A percentile compares a stretch with the other conserved stretches of the same genome.
These are phyloP conservation scores for Phytophthora sp. DNA, from an alignment of 352 stramenopile species.

Conservation along the genomic window DNA sequence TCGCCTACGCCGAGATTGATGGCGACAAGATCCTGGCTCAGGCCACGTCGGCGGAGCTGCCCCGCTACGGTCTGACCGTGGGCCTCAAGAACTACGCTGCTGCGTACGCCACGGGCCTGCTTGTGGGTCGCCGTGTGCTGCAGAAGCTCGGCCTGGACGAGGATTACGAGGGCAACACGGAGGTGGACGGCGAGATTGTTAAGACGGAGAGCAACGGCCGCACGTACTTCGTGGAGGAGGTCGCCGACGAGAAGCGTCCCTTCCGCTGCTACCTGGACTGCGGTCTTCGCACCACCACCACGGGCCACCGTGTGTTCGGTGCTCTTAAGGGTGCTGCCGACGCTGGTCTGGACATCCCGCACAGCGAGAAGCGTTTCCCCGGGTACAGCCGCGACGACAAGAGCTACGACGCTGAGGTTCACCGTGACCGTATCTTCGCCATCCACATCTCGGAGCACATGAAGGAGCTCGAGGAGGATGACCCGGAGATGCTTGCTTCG, in stretches of 20 bases:
- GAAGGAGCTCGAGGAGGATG: constrained; percentile 99
- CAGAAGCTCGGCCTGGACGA: constrained; percentile 98
- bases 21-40: constrained; percentile 96
- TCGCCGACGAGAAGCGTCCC: constrained; percentile 97
- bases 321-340: constrained; percentile 98
- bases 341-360: constrained; percentile 98
- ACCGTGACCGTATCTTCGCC: constrained; percentile 98
- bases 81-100: constrained; percentile 99
- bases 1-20: constrained; percentile 98
- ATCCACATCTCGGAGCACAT: constrained; percentile 99
- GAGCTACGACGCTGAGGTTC: constrained; percentile 98
- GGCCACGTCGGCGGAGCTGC: constrained; percentile 96
- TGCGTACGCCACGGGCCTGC: constrained; percentile 97
- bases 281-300: constrained; percentile 97
- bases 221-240: constrained; percentile 99
- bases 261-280: constrained; percentile 99
- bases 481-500: constrained; percentile 97
- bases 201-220: constrained; percentile 95
- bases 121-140: constrained; percentile 95
- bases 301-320: constrained; percentile 98
- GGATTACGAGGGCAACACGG: constrained; percentile 97
- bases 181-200: constrained; percentile 96
- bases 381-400: constrained; percentile 99
- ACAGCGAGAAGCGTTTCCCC: constrained; percentile 99
- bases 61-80: constrained; percentile 96